A percentile compares a stretch with the other conserved stretches of the same genome.
These are phyloP conservation scores for Suillus occidentalis DNA, from an alignment of 768 basidiomycete species.

Conservation along the genomic window DNA sequence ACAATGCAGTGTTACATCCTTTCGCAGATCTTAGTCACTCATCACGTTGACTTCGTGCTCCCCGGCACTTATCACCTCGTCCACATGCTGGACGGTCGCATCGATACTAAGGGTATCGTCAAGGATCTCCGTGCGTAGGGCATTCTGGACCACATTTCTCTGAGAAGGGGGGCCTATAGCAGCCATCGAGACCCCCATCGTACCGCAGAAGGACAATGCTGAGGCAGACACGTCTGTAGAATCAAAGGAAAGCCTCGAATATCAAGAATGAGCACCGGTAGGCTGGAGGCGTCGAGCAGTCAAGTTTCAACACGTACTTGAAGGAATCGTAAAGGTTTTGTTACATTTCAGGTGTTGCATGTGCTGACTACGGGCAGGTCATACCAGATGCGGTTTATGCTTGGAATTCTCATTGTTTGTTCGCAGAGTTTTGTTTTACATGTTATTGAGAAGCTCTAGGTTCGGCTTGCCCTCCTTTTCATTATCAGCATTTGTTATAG, in stretches of 20 bases:
- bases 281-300: constrained; percentile 80
- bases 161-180: constrained; percentile 43
- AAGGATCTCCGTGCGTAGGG: constrained; percentile 63
- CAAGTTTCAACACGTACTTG: constrained; percentile 65
- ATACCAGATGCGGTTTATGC: constrained; percentile 31
- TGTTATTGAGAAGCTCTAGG: constrained; percentile 32
- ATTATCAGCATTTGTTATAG: constrained; percentile 10
- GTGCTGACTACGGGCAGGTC: constrained; percentile 18
- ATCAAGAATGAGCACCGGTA: constrained; percentile 82
- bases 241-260: constrained; percentile 58
- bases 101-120: constrained; percentile 72
- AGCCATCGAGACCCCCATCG: constrained; percentile 15
- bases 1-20: background rate
- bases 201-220: constrained; percentile 1
- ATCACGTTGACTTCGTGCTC: constrained; percentile 81
- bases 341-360: background rate
- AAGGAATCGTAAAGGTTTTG: constrained; percentile 55
- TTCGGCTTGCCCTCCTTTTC: constrained; percentile 18
- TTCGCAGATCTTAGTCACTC: constrained; percentile 67
- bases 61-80: constrained; percentile 72
- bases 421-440: constrained; percentile 24
- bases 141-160: constrained; percentile 56
- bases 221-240: constrained; percentile 1
- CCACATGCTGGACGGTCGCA: constrained; percentile 78
- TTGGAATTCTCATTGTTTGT: constrained; percentile 22